Evolutionary conservation across 2,329 filamentous ascomycete genomes (phyloP).

Genomic region (Tolypocladium pustulatum): DNA sequence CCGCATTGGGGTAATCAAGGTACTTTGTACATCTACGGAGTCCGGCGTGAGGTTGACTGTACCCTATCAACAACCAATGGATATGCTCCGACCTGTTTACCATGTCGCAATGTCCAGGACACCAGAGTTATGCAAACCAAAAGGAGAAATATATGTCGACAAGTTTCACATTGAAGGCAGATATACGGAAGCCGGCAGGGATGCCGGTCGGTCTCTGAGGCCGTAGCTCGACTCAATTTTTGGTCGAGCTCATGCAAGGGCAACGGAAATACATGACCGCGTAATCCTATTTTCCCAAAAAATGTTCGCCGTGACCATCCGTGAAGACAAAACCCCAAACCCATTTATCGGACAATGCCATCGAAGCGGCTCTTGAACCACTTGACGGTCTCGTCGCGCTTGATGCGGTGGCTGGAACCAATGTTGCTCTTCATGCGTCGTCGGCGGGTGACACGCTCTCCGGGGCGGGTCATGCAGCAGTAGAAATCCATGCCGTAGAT

Average conservation of each 20-base stretch:
- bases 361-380: constrained; percentile 92
- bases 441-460: constrained; percentile 94
- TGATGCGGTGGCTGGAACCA: constrained; percentile 85
- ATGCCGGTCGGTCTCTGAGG: constrained; percentile 65
- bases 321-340: constrained; percentile 18
- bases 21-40: neutral
- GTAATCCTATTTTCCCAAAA: constrained; percentile 18
- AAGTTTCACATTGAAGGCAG: constrained; percentile 23
- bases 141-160: neutral
- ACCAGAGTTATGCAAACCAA: neutral
- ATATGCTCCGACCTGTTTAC: neutral
- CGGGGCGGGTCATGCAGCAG: constrained; percentile 99
- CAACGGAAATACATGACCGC: constrained; percentile 31
- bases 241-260: constrained; percentile 43
- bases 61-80: neutral
- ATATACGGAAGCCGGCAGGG: constrained; percentile 49
- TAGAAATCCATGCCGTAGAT: constrained; percentile 99
- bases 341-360: constrained; percentile 91
- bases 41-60: neutral
- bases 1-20: neutral
- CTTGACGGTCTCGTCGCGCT: constrained; percentile 89
- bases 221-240: constrained; percentile 51
- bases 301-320: constrained; percentile 31
- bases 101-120: neutral
- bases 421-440: constrained; percentile 80